Evolutionary conservation across 257 asterid species (phyloP), one percentile per base, ranked within the genome.

Genomic region (Lavandula angustifolia): DNA sequence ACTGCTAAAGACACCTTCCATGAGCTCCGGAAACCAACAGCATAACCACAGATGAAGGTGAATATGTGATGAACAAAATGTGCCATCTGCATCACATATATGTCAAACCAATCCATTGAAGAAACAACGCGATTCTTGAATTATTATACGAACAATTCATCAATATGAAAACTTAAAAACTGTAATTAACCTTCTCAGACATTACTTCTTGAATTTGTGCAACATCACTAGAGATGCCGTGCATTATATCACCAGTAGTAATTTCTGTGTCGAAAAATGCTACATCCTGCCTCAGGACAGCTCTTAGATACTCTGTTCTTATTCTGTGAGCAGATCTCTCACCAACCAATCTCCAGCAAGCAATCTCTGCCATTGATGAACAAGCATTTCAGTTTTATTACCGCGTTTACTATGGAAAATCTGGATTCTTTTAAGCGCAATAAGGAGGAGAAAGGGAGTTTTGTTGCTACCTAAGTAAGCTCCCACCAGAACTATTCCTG

Each of bases 181-280:
- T 6, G 49, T 56, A 47, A 27, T 7, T n/a, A 64, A 89, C 97
- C 95, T 89, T 89, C 52, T 89, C 95, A 17, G 94, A 87, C 94
- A 87, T 87, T 41, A 89, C 92, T 85, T 87, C 97, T 78, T 89
- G 95, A 60, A 89, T 89, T 68, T 85, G 94, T 55, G 95, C 95
- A 49, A 89, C 97, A 60, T 89, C 97, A 48, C 94, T 87, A 10
- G 95, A 85, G 72, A 89, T 89, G 63, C 97, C 95, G 67, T 89
- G 97, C 97, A 89, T 89, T 18, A 89, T 79, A 66, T 87, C 97
- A 52, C 92, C 73, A 0, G 97, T 87, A 50, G 80, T 83, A 17
- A 89, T 58, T 48, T 84, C 81, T 5, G 85, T 89, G 78, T 87
- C 97, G 9, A 89, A 89, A 73, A 78, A 89, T 12, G 82, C 87